Percentiles rank a stretch among this genome's conserved stretches.
phyloP scores from a whole-genome alignment of 352 stramenopile species.

The Phytophthora melonis region DNA sequence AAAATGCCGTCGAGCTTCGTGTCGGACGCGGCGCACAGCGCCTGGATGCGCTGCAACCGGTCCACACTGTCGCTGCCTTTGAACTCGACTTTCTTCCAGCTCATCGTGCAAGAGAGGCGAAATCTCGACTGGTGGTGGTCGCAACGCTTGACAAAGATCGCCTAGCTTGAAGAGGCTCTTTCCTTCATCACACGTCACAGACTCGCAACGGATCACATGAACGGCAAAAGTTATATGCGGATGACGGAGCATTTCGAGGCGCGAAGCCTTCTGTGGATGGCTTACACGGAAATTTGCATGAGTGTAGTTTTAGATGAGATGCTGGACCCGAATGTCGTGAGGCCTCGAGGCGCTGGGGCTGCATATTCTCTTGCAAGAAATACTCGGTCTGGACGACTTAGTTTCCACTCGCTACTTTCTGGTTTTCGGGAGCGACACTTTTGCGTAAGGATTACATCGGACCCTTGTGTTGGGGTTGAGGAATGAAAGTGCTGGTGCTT shows the following conservation, averaged over 20 bases:
- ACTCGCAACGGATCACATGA: slow-evolving; percentile 13
- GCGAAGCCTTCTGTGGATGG: too few species aligned
- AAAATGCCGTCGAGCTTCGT: slow-evolving; percentile 59
- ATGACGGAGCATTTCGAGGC: too few species aligned
- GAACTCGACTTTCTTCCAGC: slow-evolving; percentile 66
- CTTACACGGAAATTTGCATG: too few species aligned
- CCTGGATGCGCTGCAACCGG: slow-evolving; percentile 61
- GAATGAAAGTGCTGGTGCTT: slow-evolving; percentile 53
- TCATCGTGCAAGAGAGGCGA: slow-evolving; percentile 35
- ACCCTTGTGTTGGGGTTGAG: slow-evolving; percentile 54
- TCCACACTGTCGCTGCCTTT: slow-evolving; percentile 62
- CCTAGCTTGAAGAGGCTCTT: slow-evolving; percentile 29
- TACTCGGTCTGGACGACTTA: slow-evolving; percentile 52
- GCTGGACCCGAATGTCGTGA: too few species aligned
- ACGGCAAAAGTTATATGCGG: neutral
- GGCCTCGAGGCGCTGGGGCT: neutral
- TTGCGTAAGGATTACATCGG: slow-evolving; percentile 46
- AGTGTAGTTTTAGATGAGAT: too few species aligned
- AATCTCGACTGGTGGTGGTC: neutral
- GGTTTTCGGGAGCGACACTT: slow-evolving; percentile 47
- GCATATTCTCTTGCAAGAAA: slow-evolving; percentile 58
- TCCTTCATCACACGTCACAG: slow-evolving; percentile 11
- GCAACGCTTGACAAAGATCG: slow-evolving; percentile 32
- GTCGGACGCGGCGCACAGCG: slow-evolving; percentile 44
- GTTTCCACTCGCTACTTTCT: slow-evolving; percentile 59